These are phyloP conservation scores for Chenopodium suecicum DNA, from an alignment of 148 eudicot species.

Conservation along the genomic window DNA sequence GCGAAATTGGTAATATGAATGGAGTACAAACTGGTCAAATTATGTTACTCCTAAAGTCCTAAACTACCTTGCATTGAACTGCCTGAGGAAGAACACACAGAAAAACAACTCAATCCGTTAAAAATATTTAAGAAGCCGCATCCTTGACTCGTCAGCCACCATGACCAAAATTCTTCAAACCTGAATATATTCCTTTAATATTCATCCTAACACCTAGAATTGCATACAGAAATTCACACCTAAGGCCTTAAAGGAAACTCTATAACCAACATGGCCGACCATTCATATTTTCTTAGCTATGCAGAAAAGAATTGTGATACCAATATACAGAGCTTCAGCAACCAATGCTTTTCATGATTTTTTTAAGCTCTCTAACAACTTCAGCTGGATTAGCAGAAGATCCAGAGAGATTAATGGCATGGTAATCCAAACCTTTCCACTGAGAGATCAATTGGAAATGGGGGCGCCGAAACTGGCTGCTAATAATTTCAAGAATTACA, in stretches of 20 bases:
- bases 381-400: conserved; percentile 60
- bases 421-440: conserved; percentile 94
- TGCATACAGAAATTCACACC: neutral
- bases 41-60: neutral
- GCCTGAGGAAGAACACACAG: neutral
- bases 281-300: neutral
- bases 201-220: neutral
- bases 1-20: neutral
- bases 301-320: neutral
- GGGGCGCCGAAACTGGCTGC: conserved; percentile 73
- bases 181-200: conserved; percentile 4
- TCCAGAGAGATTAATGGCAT: conserved; percentile 61
- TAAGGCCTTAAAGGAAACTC: neutral
- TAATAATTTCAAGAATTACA: conserved; percentile 75
- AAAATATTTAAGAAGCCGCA: neutral
- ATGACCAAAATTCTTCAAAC: neutral
- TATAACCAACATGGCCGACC: neutral
- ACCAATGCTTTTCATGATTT: conserved; percentile 58
- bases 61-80: neutral
- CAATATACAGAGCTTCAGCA: conserved; percentile 41
- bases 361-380: conserved; percentile 52
- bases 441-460: conserved; percentile 75
- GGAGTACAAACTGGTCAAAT: neutral
- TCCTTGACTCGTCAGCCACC: neutral
- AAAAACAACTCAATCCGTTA: neutral